Percentiles rank a stretch among this genome's conserved stretches.
Evolutionary conservation across 768 basidiomycete genomes (phyloP).

Genomic region (Rhodotorula graminis): DNA sequence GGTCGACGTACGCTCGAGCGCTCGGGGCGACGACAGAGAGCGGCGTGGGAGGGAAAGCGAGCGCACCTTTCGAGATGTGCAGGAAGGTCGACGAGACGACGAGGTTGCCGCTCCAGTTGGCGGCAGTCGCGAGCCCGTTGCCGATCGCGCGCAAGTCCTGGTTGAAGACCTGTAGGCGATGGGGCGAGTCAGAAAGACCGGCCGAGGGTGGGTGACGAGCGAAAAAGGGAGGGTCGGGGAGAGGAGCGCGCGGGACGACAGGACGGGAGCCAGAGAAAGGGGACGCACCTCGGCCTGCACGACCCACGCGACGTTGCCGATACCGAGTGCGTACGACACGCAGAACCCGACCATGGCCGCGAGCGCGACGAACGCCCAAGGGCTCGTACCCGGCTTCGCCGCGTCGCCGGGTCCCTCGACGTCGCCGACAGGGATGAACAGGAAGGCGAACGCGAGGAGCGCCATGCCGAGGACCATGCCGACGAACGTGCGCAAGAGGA

Average conservation of each 20-base stretch:
- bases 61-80: constrained; percentile 20
- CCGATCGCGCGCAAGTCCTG: constrained; percentile 26
- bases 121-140: constrained; percentile 12
- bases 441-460: constrained; percentile 28
- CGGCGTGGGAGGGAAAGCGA: not conserved
- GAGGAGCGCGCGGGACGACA: not conserved
- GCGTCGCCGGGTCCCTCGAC: not conserved
- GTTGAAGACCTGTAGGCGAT: constrained; percentile 20
- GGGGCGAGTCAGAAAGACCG: no score
- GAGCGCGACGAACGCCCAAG: constrained; percentile 22
- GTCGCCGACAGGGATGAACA: constrained; percentile 9
- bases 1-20: no score
- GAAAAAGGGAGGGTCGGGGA: no score
- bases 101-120: constrained; percentile 33
- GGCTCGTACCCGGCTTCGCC: not conserved
- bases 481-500: constrained; percentile 31
- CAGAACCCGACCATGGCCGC: constrained; percentile 26
- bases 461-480: constrained; percentile 34
- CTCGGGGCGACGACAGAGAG: no score
- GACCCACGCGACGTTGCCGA: constrained; percentile 39
- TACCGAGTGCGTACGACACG: constrained; percentile 23
- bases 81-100: constrained; percentile 34
- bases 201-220: no score
- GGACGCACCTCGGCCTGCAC: constrained; percentile 28
- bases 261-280: no score